Conservation (phyloP, 1,284 basidiomycete species). For the Microbotryum saponariae region DNA sequence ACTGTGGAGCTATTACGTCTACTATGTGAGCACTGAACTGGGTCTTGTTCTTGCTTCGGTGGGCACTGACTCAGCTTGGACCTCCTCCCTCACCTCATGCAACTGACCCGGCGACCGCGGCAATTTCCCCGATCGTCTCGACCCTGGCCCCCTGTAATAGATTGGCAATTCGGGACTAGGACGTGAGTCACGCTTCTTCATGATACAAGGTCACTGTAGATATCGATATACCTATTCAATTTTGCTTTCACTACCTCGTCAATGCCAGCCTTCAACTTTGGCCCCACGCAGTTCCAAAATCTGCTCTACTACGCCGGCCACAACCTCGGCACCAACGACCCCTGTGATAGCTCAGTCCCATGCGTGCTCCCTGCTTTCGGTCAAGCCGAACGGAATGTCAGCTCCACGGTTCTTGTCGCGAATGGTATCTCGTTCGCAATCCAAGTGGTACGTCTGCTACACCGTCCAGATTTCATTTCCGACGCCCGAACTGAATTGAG, state of each 20-base stretch:
- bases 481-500: too few species aligned
- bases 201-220: background rate
- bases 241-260: constrained; percentile 19
- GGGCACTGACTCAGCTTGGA: too few species aligned
- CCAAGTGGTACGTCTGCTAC: constrained; percentile 21
- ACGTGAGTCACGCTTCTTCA: background rate
- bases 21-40: constrained; percentile 19
- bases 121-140: too few species aligned
- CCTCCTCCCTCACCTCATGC: too few species aligned
- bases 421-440: constrained; percentile 36
- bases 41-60: background rate
- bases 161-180: constrained; percentile 1
- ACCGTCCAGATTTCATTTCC: too few species aligned
- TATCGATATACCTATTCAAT: background rate
- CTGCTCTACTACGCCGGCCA: constrained; percentile 24
- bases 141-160: background rate
- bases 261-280: constrained; percentile 38
- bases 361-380: constrained; percentile 29
- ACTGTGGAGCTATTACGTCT: constrained; percentile 36
- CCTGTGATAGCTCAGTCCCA: constrained; percentile 9
- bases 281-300: constrained; percentile 34
- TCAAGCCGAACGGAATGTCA: constrained; percentile 26
- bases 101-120: too few species aligned
- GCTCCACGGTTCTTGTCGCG: constrained; percentile 32
- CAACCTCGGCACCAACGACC: background rate